A percentile compares a stretch with the other conserved stretches of the same genome.
Evolutionary conservation across 768 basidiomycete genomes (phyloP).

Genomic region (Trametes meyenii): DNA sequence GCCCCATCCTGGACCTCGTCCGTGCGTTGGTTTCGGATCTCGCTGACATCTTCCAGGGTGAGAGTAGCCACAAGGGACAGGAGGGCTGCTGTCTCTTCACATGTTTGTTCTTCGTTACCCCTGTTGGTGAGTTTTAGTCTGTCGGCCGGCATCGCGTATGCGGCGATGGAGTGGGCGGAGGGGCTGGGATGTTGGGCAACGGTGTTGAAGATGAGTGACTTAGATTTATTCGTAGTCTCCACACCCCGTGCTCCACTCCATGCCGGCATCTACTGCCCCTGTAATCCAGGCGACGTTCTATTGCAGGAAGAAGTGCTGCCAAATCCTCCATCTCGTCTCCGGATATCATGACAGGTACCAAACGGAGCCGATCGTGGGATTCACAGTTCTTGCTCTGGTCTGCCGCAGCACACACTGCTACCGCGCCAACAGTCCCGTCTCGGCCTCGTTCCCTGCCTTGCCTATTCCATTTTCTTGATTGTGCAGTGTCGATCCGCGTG

Average conservation of each 20-base stretch:
- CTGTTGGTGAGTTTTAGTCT: not conserved
- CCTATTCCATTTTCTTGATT: not conserved
- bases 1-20: constrained; percentile 21
- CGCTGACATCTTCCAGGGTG: constrained; percentile 36
- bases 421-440: not conserved
- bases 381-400: not conserved
- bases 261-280: not conserved
- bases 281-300: not conserved
- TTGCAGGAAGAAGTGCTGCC: too few species aligned
- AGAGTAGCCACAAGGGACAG: constrained; percentile 7
- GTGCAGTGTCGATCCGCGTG: constrained; percentile 4
- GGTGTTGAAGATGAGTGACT: not conserved
- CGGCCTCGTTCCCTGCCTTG: constrained; percentile 6
- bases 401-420: constrained; percentile 10
- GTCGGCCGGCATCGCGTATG: not conserved
- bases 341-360: not conserved
- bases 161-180: not conserved
- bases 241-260: not conserved
- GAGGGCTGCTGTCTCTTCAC: not conserved
- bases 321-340: not conserved
- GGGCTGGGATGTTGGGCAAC: not conserved
- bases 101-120: not conserved
- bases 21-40: constrained; percentile 11
- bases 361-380: not conserved
- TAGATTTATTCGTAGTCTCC: not conserved